Evolutionary conservation across 176 grass and related monocot species (phyloP).

Genomic region (Bonia amplexicaulis): DNA sequence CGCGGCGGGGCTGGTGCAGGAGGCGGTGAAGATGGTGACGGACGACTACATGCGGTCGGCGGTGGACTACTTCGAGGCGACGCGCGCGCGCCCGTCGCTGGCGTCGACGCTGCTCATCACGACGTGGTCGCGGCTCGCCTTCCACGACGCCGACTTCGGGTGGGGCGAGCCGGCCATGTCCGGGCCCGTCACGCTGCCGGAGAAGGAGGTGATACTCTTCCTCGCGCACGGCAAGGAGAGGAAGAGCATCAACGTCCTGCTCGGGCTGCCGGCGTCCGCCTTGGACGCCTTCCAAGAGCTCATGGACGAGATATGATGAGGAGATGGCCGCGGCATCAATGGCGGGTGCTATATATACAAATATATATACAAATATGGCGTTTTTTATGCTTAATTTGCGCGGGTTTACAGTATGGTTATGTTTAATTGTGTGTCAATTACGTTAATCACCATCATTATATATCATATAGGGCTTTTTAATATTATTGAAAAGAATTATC

Average conservation of each 20-base stretch:
- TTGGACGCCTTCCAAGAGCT: constrained; percentile 81
- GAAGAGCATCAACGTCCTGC: constrained; percentile 85
- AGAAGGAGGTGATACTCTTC: constrained; percentile 94
- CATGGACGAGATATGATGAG: constrained; percentile 64
- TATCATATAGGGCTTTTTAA: too few relatives aligned
- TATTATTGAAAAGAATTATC: too few relatives aligned
- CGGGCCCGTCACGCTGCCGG: constrained; percentile 79
- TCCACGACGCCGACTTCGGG: constrained; percentile 83
- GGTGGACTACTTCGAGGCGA: constrained; percentile 89
- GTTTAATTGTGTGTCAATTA: neutral
- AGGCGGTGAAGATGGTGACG: constrained; percentile 60
- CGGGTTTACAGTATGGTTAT: neutral
- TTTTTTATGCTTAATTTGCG: neutral
- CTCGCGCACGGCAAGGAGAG: constrained; percentile 76
- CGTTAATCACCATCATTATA: neutral
- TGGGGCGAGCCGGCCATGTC: constrained; percentile 72
- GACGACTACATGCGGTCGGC: constrained; percentile 91
- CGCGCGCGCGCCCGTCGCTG: constrained; percentile 69
- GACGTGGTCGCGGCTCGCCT: constrained; percentile 77
- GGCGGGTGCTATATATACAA: neutral
- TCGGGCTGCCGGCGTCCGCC: constrained; percentile 69
- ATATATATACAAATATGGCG: neutral
- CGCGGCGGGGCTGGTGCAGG: constrained; percentile 55
- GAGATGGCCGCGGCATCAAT: neutral
- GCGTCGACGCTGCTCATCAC: constrained; percentile 83